Evolutionary conservation across 164 flowering plant genomes (phyloP).

Genomic region (Nelumbo lutea): DNA sequence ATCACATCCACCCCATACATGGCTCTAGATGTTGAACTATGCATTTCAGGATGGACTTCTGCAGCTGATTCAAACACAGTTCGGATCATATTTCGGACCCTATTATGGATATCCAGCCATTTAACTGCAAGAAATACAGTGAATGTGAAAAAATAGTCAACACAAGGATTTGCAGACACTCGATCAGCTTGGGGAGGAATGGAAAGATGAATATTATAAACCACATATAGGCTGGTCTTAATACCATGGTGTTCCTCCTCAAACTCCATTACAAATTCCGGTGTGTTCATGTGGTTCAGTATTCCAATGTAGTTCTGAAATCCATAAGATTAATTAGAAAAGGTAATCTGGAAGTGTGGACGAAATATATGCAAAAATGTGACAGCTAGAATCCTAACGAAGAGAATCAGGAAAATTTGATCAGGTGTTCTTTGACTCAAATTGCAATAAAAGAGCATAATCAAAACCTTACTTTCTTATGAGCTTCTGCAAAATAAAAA

Average conservation of each 20-base stretch:
- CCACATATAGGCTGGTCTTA: neutral
- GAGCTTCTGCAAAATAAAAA: too few species aligned
- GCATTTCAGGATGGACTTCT: slow-evolving; percentile 86
- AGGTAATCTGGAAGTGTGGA: neutral
- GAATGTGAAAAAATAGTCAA: neutral
- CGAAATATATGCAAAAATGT: neutral
- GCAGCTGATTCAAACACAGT: slow-evolving; percentile 86
- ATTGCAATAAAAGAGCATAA: neutral
- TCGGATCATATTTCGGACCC: slow-evolving; percentile 62
- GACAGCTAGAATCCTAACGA: neutral
- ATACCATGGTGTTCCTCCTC: slow-evolving; percentile 85
- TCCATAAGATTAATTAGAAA: slow-evolving; percentile 5
- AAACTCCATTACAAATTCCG: slow-evolving; percentile 85
- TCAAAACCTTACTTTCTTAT: too few species aligned
- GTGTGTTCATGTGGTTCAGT: slow-evolving; percentile 79
- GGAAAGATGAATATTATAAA: neutral
- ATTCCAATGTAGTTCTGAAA: slow-evolving; percentile 80
- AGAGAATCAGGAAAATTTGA: neutral
- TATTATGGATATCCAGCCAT: slow-evolving; percentile 79
- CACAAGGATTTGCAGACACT: neutral
- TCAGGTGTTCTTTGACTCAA: neutral
- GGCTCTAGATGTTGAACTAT: slow-evolving; percentile 66
- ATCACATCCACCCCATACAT: slow-evolving; percentile 98
- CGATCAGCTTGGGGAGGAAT: neutral
- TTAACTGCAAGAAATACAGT: slow-evolving; percentile 50